These are phyloP conservation scores for Suhomyces emberorum DNA, from an alignment of 805 yeast species.

Conservation along the genomic window DNA sequence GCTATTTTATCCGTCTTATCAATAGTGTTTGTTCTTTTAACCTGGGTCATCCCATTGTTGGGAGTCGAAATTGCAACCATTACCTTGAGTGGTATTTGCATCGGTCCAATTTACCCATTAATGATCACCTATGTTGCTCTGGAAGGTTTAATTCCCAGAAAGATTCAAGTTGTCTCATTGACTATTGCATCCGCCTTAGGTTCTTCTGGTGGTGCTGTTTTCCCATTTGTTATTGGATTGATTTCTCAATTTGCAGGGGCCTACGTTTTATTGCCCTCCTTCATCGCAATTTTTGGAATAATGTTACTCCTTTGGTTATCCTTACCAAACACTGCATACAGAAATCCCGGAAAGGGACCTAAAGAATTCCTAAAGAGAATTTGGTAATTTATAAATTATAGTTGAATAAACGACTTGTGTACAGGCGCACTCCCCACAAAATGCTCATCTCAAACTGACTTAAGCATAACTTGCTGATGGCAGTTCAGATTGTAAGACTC, in stretches of 20 bases:
- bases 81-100: constrained; percentile 15
- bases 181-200: constrained; percentile 26
- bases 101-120: constrained; percentile 22
- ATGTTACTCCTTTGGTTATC: constrained; percentile 16
- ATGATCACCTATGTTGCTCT: constrained; percentile 18
- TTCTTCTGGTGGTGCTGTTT: constrained; percentile 22
- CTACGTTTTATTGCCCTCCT: constrained; percentile 21
- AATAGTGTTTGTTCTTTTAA: constrained; percentile 12
- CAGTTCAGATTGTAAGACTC: constrained; percentile 11
- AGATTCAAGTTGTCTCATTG: constrained; percentile 21
- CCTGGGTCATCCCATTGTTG: constrained; percentile 15
- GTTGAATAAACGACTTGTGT: too few species aligned
- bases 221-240: constrained; percentile 22
- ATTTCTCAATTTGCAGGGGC: constrained; percentile 20
- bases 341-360: neutral
- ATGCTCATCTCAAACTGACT: too few species aligned
- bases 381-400: neutral
- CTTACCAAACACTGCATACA: constrained; percentile 12
- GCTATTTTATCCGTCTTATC: constrained; percentile 10
- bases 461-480: too few species aligned
- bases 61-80: constrained; percentile 16
- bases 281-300: constrained; percentile 14
- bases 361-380: neutral
- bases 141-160: constrained; percentile 18
- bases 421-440: too few species aligned